Evolutionary conservation across 768 basidiomycete species (phyloP).

Genomic region (Roridomyces roridus): DNA sequence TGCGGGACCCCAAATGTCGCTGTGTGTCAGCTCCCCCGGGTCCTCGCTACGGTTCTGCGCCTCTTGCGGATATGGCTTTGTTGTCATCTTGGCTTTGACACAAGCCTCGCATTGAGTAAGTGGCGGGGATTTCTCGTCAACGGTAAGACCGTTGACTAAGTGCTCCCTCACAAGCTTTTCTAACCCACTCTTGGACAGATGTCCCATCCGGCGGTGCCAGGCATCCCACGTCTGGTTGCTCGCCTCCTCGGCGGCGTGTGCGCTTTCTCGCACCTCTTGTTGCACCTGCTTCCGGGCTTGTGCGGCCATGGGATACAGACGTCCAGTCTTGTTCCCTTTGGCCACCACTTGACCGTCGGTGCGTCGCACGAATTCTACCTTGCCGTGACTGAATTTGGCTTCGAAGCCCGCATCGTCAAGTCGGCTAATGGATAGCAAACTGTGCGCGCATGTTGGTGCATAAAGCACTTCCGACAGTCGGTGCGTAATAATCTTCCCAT

Average conservation of each 20-base stretch:
- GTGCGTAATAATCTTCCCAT: background rate
- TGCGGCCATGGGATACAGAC: slow-evolving; percentile 9
- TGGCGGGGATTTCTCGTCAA: slow-evolving; percentile 5
- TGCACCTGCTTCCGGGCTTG: slow-evolving; percentile 7
- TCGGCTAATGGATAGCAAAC: slow-evolving; percentile 7
- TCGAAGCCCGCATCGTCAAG: slow-evolving; percentile 16
- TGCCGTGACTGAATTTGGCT: slow-evolving; percentile 5
- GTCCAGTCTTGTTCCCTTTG: slow-evolving; percentile 1
- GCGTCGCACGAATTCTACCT: slow-evolving; percentile 4
- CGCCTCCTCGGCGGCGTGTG: slow-evolving; percentile 7
- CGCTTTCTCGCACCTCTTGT: background rate
- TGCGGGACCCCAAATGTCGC: slow-evolving; percentile 14
- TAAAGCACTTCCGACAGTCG: background rate
- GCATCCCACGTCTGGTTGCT: slow-evolving; percentile 17
- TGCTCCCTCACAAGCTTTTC: slow-evolving; percentile 4
- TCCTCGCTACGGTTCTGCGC: slow-evolving; percentile 9
- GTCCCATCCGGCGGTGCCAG: slow-evolving; percentile 17
- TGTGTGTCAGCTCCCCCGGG: slow-evolving; percentile 14
- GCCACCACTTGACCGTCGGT: slow-evolving; percentile 6
- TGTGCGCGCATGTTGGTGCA: background rate
- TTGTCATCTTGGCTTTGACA: slow-evolving; percentile 15
- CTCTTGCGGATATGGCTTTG: slow-evolving; percentile 15
- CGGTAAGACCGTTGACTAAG: slow-evolving; percentile 9
- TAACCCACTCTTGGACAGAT: slow-evolving; percentile 7
- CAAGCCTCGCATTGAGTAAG: slow-evolving; percentile 15